Evolutionary conservation across 2,329 filamentous ascomycete species (phyloP), one percentile per base, ranked within the genome.

Genomic region (Trichoderma pleuroti): DNA sequence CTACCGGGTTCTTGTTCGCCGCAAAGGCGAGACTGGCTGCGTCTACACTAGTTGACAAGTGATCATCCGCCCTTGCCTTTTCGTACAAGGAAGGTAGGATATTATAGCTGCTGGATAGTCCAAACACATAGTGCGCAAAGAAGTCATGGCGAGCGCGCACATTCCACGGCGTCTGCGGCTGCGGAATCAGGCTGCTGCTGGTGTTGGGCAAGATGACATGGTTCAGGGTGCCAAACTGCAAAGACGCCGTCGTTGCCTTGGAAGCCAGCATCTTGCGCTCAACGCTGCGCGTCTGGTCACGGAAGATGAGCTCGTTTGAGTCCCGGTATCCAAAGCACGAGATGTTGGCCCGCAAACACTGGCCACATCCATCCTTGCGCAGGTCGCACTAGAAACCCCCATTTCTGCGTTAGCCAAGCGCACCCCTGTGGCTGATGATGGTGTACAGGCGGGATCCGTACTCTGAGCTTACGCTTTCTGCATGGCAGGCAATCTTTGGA

Each of bases 261-360:
- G 57, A 26, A 9, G 62, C 56, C 26, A 67, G 26, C 39, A 54
- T 68, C 39, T 72, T 77, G n/a, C 60, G 71, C 34, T 72, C 63
- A 10, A 74, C 70, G 6, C 71, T 71, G 0, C 49, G 59, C 10
- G 74, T 76, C 52, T 78, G 72, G 64, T 76, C 74, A 11, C 72
- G 75, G 52, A 77, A 75, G 24, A 76, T 63, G 32, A 78, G 69
- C 12, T 74, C 74, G 6, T 73, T 56, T 8, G 74, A 72, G 11
- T 76, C 73, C 5, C 75, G 76, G 42, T 77, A 77, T 24, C 76
- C 76, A 39, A 72, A 72, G n/a, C 76, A 78, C 11, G 59, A 11
- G n/a, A 78, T 66, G 10, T 56, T 67, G 6, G 75, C 76, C 18
- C 76, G 72, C 4, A 64, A 34, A 57, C 76, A 77, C 61, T 77